Base-by-base conservation (phyloP, 176 grass and related monocot genomes). In the barley (Hordeum vulgare) region DNA sequence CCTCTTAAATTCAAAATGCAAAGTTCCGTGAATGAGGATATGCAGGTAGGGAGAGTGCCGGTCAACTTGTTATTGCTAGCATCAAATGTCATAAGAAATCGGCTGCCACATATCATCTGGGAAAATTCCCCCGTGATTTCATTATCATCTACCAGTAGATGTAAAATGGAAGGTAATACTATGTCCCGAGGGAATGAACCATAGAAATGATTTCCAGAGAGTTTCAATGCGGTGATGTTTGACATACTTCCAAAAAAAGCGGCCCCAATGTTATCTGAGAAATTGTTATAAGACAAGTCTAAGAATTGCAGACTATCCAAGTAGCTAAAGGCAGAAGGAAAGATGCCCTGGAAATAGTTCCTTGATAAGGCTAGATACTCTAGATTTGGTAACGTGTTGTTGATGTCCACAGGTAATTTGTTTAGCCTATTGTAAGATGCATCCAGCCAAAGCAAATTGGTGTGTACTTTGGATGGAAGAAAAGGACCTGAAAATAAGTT, bases 251-350 rank as follows among this genome's bases (percentile, higher is more conserved):
- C 23, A 60, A 2, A 0, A 1, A 76, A 72, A 54, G 34, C 26
- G 21, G 64, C 34, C 4, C 51, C 17, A 37, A 88, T 59, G 18
- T 61, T 3, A 81, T 86, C 80, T 1, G 47, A 62, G 12, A 88
- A 51, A 11, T 83, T 88, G 41, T 88, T 88, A 33, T 83, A 45
- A 45, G 80, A 78, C 15, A 88, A 66, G 35, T 88, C 86, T 60
- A 83, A 59, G 33, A 7, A 1, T 29, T 15, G 2, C 37, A 83
- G 80, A 56, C 35, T 34, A 18, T 54, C 12, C 36, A 88, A 17
- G 25, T 78, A 24, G 60, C 56, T 36, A 25, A 88, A 37, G 44
- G 28, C 3, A 11, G 64, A 83, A 59, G 71, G 59, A 10, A 58
- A 26, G 33, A 11, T 4, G 2, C 85, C 71, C 59, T 47, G 4